These are phyloP conservation scores for Camelina laxa DNA, from an alignment of 345 rosid genomes.

Conservation along the genomic window DNA sequence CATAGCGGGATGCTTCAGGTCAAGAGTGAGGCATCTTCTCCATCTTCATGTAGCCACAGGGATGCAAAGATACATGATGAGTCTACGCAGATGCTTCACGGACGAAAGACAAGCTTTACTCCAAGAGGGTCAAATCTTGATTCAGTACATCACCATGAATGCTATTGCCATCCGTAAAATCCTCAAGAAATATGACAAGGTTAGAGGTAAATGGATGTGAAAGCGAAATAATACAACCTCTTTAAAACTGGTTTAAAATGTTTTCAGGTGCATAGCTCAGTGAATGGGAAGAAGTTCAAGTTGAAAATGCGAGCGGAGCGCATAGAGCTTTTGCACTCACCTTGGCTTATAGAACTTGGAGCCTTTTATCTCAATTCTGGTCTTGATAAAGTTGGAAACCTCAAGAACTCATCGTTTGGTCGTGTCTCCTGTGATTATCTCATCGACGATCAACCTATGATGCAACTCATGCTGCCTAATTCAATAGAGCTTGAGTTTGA, in stretches of 20 bases:
- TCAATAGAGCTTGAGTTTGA: constrained; percentile 72
- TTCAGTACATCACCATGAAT: constrained; percentile 80
- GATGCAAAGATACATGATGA: constrained; percentile 61
- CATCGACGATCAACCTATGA: constrained; percentile 53
- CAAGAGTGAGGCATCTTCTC: constrained; percentile 80
- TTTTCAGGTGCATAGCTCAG: constrained; percentile 80
- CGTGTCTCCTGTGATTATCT: constrained; percentile 63
- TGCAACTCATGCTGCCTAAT: constrained; percentile 66
- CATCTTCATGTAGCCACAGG: constrained; percentile 81
- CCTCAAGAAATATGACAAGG: constrained; percentile 95
- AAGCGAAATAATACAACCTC: neutral
- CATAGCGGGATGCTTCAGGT: constrained; percentile 76
- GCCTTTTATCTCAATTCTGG: constrained; percentile 81
- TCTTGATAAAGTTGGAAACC: constrained; percentile 50
- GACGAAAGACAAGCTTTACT: constrained; percentile 59
- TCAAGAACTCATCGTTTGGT: constrained; percentile 50
- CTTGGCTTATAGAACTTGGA: constrained; percentile 95
- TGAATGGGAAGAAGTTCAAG: constrained; percentile 75
- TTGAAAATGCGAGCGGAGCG: constrained; percentile 85
- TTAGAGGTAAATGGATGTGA: neutral
- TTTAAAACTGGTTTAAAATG: constrained; percentile 18
- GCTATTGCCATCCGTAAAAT: constrained; percentile 88
- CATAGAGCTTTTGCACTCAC: constrained; percentile 86
- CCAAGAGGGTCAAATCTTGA: constrained; percentile 79
- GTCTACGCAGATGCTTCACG: constrained; percentile 65